These are phyloP conservation scores for Phyllosticta citrichinensis DNA, from an alignment of 2,329 filamentous ascomycete species.

Conservation along the genomic window DNA sequence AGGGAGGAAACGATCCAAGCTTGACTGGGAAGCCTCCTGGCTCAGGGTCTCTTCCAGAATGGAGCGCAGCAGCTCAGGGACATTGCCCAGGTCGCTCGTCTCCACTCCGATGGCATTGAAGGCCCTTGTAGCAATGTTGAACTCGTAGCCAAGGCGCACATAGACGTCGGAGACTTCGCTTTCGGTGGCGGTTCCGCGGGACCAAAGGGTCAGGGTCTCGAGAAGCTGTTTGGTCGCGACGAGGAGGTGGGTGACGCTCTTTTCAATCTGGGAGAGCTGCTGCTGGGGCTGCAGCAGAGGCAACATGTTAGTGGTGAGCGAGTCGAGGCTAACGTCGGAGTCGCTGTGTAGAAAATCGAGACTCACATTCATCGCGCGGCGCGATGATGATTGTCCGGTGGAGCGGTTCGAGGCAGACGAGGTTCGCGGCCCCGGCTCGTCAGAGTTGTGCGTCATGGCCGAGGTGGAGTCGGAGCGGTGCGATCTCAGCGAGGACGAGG, in stretches of 20 bases:
- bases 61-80: constrained; percentile 78
- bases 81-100: constrained; percentile 85
- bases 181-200: constrained; percentile 81
- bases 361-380: constrained; percentile 28
- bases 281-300: constrained; percentile 48
- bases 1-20: constrained; percentile 85
- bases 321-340: background rate
- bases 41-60: constrained; percentile 94
- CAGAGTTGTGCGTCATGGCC: constrained; percentile 48
- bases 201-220: constrained; percentile 97
- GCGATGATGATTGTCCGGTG: constrained; percentile 24
- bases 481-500: constrained; percentile 13
- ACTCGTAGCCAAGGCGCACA: constrained; percentile 93
- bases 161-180: constrained; percentile 97
- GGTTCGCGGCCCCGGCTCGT: constrained; percentile 48
- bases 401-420: constrained; percentile 59
- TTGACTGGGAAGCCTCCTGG: constrained; percentile 89
- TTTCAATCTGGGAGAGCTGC: constrained; percentile 92
- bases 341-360: background rate
- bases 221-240: constrained; percentile 97
- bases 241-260: constrained; percentile 93
- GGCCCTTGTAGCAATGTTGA: constrained; percentile 95
- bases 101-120: constrained; percentile 97
- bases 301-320: background rate
- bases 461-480: constrained; percentile 17